Evolutionary conservation across 2,329 filamentous ascomycete genomes (phyloP), one percentile per base, ranked within the genome.

Genomic region (Ambrosiella xylebori): DNA sequence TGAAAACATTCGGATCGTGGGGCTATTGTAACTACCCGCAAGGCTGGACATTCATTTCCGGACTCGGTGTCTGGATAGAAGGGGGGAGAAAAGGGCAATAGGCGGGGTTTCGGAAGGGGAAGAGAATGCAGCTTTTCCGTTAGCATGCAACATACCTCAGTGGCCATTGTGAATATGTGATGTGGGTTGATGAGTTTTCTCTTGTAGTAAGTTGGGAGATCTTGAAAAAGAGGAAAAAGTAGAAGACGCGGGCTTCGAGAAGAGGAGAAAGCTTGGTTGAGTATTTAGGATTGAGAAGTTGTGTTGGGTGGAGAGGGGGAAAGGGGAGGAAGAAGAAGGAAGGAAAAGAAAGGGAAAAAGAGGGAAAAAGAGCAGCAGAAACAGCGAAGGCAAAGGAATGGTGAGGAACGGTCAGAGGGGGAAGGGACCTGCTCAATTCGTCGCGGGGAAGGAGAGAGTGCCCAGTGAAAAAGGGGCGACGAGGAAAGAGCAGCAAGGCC

Each of bases 141-240:
- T 51, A 51, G 47, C 19, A 27, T 9, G 19, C 54, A 41, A 75
- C 78, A 67, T 77, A 82, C 79, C 74, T 82, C 79, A 73, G 76
- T 78, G 70, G 76, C 75, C 79, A 82, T 82, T 69, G 67, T 78
- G 70, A 66, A 63, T 64, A 27, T 59, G 61, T 61, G 57, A 38
- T 58, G 55, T 57, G 59, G 53, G 54, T 60, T 52, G 55, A 55
- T 60, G 59, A 56, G 58, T 54, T 45, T 57, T 58, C 59, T 51
- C 59, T 57, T 50, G 54, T 41, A 56, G 54, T 49, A 54, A 58
- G 54, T 57, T 49, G 37, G 57, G 51, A 39, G 56, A 56, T 44
- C 35, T 49, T 45, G 49, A 40, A 44, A 53, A 53, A 44, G 57
- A 41, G 49, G 54, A 58, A 60, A 59, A 39, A 57, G 57, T 58